Percentiles rank a stretch among this genome's conserved stretches.
Evolutionary conservation across 2,329 filamentous ascomycete species (phyloP).

Genomic region (Pyrenochaeta sp.): DNA sequence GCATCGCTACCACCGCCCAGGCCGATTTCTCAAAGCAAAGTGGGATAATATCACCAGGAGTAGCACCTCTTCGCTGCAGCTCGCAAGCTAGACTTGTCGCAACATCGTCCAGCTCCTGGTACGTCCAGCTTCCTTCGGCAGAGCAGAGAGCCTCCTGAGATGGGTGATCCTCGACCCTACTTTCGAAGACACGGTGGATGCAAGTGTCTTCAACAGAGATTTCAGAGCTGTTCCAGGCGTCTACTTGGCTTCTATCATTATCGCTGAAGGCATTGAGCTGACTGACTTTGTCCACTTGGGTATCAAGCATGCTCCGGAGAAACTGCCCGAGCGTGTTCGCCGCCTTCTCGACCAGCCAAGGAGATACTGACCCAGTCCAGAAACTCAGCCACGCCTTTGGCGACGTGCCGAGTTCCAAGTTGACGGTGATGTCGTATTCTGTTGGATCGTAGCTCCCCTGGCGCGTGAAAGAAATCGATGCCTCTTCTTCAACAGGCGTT

Average conservation of each 20-base stretch:
- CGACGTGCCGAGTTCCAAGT: too few species aligned
- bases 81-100: neutral
- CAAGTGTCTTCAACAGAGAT: neutral
- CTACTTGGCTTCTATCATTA: neutral
- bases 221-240: neutral
- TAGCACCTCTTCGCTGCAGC: too few species aligned
- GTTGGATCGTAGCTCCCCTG: neutral
- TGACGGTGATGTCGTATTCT: too few species aligned
- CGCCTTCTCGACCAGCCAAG: neutral
- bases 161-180: neutral
- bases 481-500: too few species aligned
- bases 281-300: neutral
- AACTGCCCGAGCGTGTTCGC: neutral
- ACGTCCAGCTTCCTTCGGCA: neutral
- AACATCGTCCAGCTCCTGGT: neutral
- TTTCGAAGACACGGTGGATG: neutral
- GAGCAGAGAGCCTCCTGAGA: neutral
- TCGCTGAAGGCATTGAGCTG: neutral
- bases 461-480: too few species aligned
- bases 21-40: constrained; percentile 30
- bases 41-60: constrained; percentile 1
- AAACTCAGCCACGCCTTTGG: too few species aligned
- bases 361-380: too few species aligned
- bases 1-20: constrained; percentile 42
- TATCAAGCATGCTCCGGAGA: neutral